Evolutionary conservation across 2,329 filamentous ascomycete genomes (phyloP), one percentile per base, ranked within the genome.

Genomic region (Cadophora luteo-olivacea): DNA sequence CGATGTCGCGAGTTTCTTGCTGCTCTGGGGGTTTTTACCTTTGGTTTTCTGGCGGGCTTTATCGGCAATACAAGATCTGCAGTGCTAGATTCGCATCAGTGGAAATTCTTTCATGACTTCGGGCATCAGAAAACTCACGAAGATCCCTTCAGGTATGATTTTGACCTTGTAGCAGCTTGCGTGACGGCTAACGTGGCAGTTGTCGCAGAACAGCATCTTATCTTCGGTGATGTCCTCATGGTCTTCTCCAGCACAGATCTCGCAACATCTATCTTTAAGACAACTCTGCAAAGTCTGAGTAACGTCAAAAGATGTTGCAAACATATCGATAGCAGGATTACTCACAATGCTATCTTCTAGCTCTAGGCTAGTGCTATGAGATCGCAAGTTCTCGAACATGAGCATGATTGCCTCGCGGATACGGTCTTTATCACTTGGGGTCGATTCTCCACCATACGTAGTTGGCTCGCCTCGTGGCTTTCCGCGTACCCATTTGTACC

Each of bases 401-500:
- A 54, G 51, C 51, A 54, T 32, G 12, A 54, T 14, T 32, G 51
- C 51, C 25, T 54, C 51, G 9, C 51, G 24, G 25, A 54, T 54
- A 6, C 51, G 51, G 14, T 54, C 51, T 16, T 54, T 32, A 14
- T 54, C 51, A 33, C 51, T 54, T 19, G 51, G 51, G 5, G 4
- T 54, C 33, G 25, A 14, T 4, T 5, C 12, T 19, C 24, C 25
- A 32, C 51, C 51, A 14, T 54, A 1, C 16, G 32, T 25, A 19
- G 51, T 54, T 19, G 51, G 51, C 14, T 54, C 51, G 32, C 25
- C 25, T 54, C 14, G 51, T 54, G 24, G 51, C 25, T 24, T 54
- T 54, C 51, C 51, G 14, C 24, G 51, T 32, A 54, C 51, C 51
- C 51, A 54, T 54, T 32, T 54, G 51, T 54, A 54, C 25, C 51